Evolutionary conservation across 2,329 filamentous ascomycete genomes (phyloP).

Genomic region (Monilinia fructicola): DNA sequence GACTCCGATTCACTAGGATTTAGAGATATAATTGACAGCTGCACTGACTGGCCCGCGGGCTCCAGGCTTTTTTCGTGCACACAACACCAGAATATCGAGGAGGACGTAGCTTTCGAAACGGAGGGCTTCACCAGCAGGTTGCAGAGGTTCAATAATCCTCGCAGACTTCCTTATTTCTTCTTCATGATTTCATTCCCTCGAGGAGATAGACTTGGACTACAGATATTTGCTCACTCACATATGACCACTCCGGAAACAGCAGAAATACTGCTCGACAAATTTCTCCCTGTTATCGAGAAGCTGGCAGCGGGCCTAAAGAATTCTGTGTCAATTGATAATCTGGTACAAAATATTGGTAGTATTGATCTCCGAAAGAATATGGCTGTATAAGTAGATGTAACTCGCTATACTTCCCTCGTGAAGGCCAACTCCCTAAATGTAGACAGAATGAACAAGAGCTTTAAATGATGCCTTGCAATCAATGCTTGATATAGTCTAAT

Average conservation of each 20-base stretch:
- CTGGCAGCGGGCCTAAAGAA: not conserved
- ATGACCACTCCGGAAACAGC: not conserved
- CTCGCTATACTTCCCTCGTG: not conserved
- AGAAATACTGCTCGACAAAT: not conserved
- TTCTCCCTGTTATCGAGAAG: not conserved
- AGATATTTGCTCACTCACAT: not conserved
- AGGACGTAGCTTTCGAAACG: not conserved
- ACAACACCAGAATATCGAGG: constrained; percentile 1
- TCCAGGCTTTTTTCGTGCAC: constrained; percentile 5
- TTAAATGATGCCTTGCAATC: not conserved
- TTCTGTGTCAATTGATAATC: not conserved
- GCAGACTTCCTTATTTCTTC: not conserved
- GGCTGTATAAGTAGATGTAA: not conserved
- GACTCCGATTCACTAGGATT: constrained; percentile 42
- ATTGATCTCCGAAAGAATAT: not conserved
- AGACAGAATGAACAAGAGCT: not conserved
- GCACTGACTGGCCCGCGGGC: constrained; percentile 41
- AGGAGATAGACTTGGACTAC: not conserved
- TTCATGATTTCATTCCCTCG: not conserved
- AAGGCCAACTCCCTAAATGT: not conserved
- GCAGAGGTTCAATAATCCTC: not conserved
- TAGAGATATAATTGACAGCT: constrained; percentile 40
- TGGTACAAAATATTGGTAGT: not conserved
- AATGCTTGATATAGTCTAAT: not conserved
- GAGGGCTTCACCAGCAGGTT: constrained; percentile 4